These are phyloP conservation scores for Phytophthora melonis DNA, from an alignment of 352 stramenopile genomes.

Conservation along the genomic window DNA sequence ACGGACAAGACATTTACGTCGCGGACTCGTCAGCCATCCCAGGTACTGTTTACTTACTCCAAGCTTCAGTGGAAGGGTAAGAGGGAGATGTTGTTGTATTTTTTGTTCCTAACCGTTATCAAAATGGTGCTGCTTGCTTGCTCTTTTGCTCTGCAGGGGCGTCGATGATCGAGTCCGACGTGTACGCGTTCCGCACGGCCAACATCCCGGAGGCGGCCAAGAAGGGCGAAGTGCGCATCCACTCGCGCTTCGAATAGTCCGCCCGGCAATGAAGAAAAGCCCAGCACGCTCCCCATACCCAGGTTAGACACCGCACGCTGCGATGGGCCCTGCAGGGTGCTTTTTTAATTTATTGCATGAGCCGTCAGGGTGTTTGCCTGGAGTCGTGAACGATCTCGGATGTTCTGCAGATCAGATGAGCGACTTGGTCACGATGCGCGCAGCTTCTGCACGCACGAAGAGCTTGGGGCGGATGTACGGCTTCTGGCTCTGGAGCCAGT, in stretches of 20 bases:
- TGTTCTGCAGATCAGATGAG: conserved; percentile 49
- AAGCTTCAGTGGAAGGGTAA: not conserved
- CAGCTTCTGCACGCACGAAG: conserved; percentile 83
- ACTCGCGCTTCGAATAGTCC: conserved; percentile 73
- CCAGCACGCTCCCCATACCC: not conserved
- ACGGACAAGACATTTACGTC: conserved; percentile 75
- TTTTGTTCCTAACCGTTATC: conserved; percentile 7
- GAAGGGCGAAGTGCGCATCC: conserved; percentile 64
- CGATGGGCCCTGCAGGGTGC: conserved; percentile 19
- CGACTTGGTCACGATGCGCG: conserved; percentile 86
- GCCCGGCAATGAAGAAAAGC: conserved; percentile 17
- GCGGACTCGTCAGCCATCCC: conserved; percentile 77
- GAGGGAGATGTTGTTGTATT: not conserved
- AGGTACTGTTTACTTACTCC: conserved; percentile 26
- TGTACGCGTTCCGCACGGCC: conserved; percentile 74
- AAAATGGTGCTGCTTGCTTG: conserved; percentile 16
- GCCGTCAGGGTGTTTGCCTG: conserved; percentile 17
- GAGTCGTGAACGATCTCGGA: not conserved
- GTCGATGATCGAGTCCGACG: conserved; percentile 66
- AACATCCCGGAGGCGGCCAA: conserved; percentile 55
- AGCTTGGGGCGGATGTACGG: conserved; percentile 86
- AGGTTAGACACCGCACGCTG: conserved; percentile 20
- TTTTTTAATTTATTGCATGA: conserved; percentile 49
- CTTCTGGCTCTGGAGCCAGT: conserved; percentile 87
- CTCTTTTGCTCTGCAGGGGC: conserved; percentile 32